Conservation (phyloP, 495 filamentous ascomycete species). For the Elasticomyces elasticus region DNA sequence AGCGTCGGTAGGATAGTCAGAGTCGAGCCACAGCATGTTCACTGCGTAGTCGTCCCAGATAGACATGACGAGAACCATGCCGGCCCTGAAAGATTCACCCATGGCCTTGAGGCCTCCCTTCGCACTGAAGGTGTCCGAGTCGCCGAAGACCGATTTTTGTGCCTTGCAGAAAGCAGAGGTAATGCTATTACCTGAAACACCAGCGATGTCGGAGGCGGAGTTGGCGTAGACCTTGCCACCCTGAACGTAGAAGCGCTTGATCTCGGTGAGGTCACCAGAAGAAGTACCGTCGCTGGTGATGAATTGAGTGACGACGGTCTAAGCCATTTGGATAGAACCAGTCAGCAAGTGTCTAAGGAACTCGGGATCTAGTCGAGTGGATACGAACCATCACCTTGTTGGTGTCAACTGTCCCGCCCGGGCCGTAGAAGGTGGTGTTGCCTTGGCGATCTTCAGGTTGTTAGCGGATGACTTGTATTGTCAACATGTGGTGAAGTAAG, state of each 20-base stretch:
- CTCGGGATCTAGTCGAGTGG: too few species aligned
- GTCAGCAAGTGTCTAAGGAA: too few species aligned
- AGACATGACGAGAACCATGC: constrained; percentile 70
- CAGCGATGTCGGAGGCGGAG: constrained; percentile 42
- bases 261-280: constrained; percentile 43
- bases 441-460: constrained; percentile 38
- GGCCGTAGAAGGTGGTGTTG: constrained; percentile 46
- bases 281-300: constrained; percentile 39
- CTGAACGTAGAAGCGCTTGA: constrained; percentile 54
- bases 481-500: too few species aligned
- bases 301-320: constrained; percentile 62
- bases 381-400: constrained; percentile 19
- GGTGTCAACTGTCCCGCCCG: constrained; percentile 48
- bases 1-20: constrained; percentile 53
- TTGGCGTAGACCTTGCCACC: constrained; percentile 50
- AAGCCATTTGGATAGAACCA: too few species aligned
- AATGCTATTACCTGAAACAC: constrained; percentile 47
- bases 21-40: constrained; percentile 83
- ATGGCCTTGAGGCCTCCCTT: constrained; percentile 54
- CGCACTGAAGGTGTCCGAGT: constrained; percentile 45
- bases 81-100: constrained; percentile 43
- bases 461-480: too few species aligned
- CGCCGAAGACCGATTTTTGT: constrained; percentile 53
- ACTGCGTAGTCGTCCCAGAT: constrained; percentile 68
- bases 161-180: constrained; percentile 50